phyloP scores from a whole-genome alignment of 1,284 basidiomycete species.

The Tilletia indica region DNA sequence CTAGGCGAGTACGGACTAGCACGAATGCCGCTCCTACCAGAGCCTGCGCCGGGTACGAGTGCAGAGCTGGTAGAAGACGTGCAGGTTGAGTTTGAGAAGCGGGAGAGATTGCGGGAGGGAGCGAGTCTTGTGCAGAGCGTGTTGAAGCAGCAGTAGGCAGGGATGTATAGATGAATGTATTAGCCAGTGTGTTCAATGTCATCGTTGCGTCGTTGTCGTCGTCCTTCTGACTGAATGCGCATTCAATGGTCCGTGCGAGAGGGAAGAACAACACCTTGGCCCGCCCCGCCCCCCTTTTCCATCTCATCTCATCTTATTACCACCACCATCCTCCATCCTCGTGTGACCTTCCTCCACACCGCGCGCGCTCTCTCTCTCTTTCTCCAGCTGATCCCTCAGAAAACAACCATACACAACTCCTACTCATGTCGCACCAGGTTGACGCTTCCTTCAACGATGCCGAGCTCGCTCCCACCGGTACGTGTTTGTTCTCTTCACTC shows the following conservation, averaged over 20 bases:
- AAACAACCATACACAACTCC: not conserved
- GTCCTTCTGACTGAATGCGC: too few species aligned
- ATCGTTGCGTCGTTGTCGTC: too few species aligned
- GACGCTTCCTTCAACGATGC: conserved; percentile 36
- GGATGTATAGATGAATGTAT: too few species aligned
- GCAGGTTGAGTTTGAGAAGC: conserved; percentile 7
- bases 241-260: conserved; percentile 8
- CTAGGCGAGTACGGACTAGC: conserved; percentile 1
- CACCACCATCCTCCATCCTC: not conserved
- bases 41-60: not conserved
- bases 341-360: not conserved
- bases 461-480: conserved; percentile 39
- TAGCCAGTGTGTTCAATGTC: too few species aligned
- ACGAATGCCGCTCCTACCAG: not conserved
- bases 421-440: conserved; percentile 36
- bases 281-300: not conserved
- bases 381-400: not conserved
- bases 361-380: not conserved
- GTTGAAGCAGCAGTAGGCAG: not conserved
- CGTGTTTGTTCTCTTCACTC: not conserved
- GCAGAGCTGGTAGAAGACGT: conserved; percentile 7
- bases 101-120: conserved; percentile 9
- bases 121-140: not conserved
- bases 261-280: conserved; percentile 8
- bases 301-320: not conserved